These are phyloP conservation scores for Trichoderma arundinaceum DNA, from an alignment of 2,329 filamentous ascomycete genomes.

Conservation along the genomic window DNA sequence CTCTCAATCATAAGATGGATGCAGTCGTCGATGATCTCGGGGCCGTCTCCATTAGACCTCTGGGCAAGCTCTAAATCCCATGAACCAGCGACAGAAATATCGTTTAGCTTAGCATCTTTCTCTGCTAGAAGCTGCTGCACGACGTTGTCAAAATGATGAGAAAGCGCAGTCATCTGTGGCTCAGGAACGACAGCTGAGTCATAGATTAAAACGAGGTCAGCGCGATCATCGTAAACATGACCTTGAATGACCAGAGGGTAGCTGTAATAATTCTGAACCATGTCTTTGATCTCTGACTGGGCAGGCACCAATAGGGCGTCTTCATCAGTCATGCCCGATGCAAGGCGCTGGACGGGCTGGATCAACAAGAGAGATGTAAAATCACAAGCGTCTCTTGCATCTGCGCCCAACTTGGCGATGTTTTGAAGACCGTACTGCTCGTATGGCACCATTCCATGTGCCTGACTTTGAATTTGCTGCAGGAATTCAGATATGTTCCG, in stretches of 20 bases:
- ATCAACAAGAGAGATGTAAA: constrained; percentile 41
- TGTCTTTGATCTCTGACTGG: background rate
- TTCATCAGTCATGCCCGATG: background rate
- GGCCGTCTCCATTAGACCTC: constrained; percentile 8
- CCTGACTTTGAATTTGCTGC: constrained; percentile 22
- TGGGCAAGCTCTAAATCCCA: constrained; percentile 25
- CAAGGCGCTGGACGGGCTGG: constrained; percentile 32
- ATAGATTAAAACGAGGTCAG: constrained; percentile 27
- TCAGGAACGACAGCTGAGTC: constrained; percentile 9
- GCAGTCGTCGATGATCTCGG: constrained; percentile 18
- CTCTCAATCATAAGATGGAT: constrained; percentile 29
- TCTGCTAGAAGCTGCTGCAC: constrained; percentile 1
- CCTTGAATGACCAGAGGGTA: constrained; percentile 28
- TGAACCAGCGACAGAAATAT: background rate
- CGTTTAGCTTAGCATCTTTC: background rate
- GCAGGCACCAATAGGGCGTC: background rate
- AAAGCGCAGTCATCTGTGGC: constrained; percentile 11
- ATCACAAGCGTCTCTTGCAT: constrained; percentile 35
- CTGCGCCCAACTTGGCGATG: constrained; percentile 32
- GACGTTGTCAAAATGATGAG: constrained; percentile 22
- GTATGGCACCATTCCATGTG: constrained; percentile 27
- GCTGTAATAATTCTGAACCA: constrained; percentile 26
- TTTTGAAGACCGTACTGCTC: constrained; percentile 37
- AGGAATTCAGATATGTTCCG: constrained; percentile 34
- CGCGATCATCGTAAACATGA: constrained; percentile 17